Evolutionary conservation across 257 asterid species (phyloP).

Genomic region (Schizonepeta tenuifolia): DNA sequence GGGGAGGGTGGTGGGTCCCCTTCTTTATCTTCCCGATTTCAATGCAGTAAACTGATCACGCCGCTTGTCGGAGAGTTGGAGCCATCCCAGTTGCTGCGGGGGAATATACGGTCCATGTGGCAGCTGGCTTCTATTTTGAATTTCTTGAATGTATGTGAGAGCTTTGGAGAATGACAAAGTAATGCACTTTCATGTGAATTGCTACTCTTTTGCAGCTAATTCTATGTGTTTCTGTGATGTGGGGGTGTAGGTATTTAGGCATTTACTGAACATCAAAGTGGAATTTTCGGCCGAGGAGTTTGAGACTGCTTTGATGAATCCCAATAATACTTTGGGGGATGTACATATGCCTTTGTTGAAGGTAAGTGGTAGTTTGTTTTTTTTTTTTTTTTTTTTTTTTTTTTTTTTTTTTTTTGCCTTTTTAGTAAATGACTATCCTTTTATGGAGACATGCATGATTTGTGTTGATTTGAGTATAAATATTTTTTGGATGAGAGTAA

Average conservation of each 20-base stretch:
- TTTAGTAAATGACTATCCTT: slow-evolving; percentile 24
- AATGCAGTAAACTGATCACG: slow-evolving; percentile 64
- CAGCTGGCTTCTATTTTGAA: slow-evolving; percentile 91
- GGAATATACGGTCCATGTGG: slow-evolving; percentile 95
- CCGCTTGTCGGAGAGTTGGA: slow-evolving; percentile 80
- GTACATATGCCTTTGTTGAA: slow-evolving; percentile 93
- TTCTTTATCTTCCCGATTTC: slow-evolving; percentile 45
- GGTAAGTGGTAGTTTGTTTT: slow-evolving; percentile 32
- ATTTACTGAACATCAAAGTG: slow-evolving; percentile 77
- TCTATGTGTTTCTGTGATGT: slow-evolving; percentile 30
- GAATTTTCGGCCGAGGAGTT: slow-evolving; percentile 95
- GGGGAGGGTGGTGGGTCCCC: slow-evolving; percentile 51
- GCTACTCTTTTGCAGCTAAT: slow-evolving; percentile 32
- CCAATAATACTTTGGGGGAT: slow-evolving; percentile 81
- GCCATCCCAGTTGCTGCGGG: slow-evolving; percentile 83
- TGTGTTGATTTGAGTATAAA: slow-evolving; percentile 29
- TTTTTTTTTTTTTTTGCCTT: background rate
- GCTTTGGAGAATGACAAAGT: slow-evolving; percentile 1
- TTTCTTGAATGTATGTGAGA: slow-evolving; percentile 83
- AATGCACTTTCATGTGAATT: slow-evolving; percentile 19
- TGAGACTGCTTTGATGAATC: slow-evolving; percentile 88
- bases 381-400: background rate
- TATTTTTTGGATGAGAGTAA: slow-evolving; percentile 11
- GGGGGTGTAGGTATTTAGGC: slow-evolving; percentile 82
- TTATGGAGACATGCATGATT: background rate